phyloP scores from a whole-genome alignment of 2,329 filamentous ascomycete species.

The Cladorrhinum sp. region DNA sequence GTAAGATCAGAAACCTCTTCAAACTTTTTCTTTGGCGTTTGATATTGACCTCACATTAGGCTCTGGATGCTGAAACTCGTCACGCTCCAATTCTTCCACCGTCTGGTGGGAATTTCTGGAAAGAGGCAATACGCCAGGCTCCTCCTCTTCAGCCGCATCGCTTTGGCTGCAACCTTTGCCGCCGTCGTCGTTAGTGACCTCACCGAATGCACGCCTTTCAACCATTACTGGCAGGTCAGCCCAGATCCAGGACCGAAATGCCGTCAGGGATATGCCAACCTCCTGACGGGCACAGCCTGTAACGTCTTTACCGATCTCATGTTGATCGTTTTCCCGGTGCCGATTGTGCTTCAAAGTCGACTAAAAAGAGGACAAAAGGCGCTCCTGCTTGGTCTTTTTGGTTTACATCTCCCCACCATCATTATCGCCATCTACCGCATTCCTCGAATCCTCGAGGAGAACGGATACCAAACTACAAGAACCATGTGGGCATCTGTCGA shows the following conservation, averaged over 20 bases:
- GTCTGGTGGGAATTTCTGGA: slow-evolving; percentile 75
- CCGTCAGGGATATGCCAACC: slow-evolving; percentile 78
- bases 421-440: slow-evolving; percentile 76
- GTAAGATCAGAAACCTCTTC: slow-evolving; percentile 44
- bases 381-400: slow-evolving; percentile 75
- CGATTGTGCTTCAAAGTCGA: slow-evolving; percentile 74
- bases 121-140: slow-evolving; percentile 68
- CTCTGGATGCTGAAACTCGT: slow-evolving; percentile 91
- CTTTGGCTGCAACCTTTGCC: slow-evolving; percentile 71
- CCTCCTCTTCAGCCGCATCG: slow-evolving; percentile 68
- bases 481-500: slow-evolving; percentile 87
- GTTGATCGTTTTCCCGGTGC: slow-evolving; percentile 83
- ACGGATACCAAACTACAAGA: slow-evolving; percentile 79
- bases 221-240: slow-evolving; percentile 72
- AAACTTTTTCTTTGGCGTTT: background rate
- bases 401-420: slow-evolving; percentile 73
- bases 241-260: slow-evolving; percentile 84
- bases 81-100: slow-evolving; percentile 85
- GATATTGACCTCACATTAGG: slow-evolving; percentile 42
- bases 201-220: slow-evolving; percentile 74
- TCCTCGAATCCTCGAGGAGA: slow-evolving; percentile 64
- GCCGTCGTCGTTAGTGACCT: slow-evolving; percentile 78
- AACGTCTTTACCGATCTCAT: slow-evolving; percentile 87
- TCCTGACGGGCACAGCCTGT: slow-evolving; percentile 79
- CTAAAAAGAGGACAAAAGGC: slow-evolving; percentile 75